A percentile compares a stretch with the other conserved stretches of the same genome.
These are phyloP conservation scores for Fusarium avenaceum DNA, from an alignment of 2,329 filamentous ascomycete genomes.

Conservation along the genomic window DNA sequence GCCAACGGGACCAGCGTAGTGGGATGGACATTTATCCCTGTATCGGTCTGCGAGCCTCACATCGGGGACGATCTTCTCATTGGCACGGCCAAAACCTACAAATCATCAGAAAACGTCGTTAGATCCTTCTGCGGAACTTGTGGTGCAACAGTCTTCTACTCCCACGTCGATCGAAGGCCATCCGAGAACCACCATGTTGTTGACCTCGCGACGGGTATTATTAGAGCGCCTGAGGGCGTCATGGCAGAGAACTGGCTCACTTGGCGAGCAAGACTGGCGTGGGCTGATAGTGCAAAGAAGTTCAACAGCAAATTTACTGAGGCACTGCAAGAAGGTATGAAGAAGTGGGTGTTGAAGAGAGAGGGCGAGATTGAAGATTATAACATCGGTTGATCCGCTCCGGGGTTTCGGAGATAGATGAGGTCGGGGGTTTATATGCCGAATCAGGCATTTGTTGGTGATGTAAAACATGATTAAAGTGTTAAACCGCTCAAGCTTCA, in stretches of 20 bases:
- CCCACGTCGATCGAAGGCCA: conserved; percentile 47
- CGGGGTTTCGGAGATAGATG: conserved; percentile 31
- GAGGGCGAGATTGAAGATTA: conserved; percentile 53
- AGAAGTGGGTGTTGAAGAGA: conserved; percentile 54
- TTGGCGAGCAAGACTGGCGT: conserved; percentile 58
- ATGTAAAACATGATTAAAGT: not conserved
- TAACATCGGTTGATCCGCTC: conserved; percentile 45
- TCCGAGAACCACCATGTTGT: conserved; percentile 54
- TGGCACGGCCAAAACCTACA: conserved; percentile 61
- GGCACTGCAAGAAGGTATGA: conserved; percentile 55
- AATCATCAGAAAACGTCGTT: conserved; percentile 55
- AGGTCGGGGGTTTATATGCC: conserved; percentile 4
- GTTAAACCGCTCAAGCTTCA: too few species aligned
- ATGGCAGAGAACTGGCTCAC: conserved; percentile 62
- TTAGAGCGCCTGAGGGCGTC: conserved; percentile 60
- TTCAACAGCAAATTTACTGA: conserved; percentile 56
- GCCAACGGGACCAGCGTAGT: conserved; percentile 58
- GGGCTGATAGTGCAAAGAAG: conserved; percentile 52
- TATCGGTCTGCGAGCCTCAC: conserved; percentile 53
- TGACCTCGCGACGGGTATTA: conserved; percentile 59
- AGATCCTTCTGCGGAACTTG: conserved; percentile 63
- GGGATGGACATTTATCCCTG: conserved; percentile 60
- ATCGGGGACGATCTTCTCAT: conserved; percentile 55
- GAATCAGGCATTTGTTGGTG: conserved; percentile 14
- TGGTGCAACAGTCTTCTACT: conserved; percentile 60